Percentiles rank a stretch among this genome's conserved stretches.
Conservation (phyloP, 2,329 filamentous ascomycete genomes). For the Fusarium nanum region DNA sequence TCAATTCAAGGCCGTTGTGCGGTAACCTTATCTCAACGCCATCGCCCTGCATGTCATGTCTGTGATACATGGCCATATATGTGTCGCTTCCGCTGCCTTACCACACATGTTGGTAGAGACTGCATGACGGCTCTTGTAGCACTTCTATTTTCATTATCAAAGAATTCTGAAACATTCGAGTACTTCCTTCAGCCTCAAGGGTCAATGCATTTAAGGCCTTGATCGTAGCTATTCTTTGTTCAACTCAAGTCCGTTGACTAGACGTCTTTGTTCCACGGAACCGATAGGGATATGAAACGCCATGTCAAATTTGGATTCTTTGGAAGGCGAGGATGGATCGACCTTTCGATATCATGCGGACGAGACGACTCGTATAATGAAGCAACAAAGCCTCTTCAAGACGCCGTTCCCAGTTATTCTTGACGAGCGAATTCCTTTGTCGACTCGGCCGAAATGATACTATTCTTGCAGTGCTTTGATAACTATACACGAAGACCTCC, state of each 20-base stretch:
- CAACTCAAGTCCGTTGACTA: background rate
- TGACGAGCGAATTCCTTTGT: constrained; percentile 25
- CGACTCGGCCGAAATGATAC: constrained; percentile 1
- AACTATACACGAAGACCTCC: background rate
- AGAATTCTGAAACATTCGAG: constrained; percentile 16
- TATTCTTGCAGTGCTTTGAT: constrained; percentile 22
- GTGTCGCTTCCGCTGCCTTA: constrained; percentile 31
- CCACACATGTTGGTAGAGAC: background rate
- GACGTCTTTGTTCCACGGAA: constrained; percentile 22
- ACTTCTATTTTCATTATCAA: constrained; percentile 32
- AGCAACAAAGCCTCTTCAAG: constrained; percentile 13
- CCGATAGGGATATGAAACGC: constrained; percentile 4
- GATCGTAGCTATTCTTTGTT: constrained; percentile 23
- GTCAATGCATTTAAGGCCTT: constrained; percentile 13
- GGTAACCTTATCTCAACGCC: constrained; percentile 41
- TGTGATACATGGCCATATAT: constrained; percentile 40
- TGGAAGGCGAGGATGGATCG: background rate
- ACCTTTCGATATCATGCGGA: background rate
- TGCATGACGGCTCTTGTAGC: background rate
- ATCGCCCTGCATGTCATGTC: constrained; percentile 29
- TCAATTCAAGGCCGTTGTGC: constrained; percentile 32
- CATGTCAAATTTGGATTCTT: constrained; percentile 1
- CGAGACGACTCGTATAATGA: constrained; percentile 3
- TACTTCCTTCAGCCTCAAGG: background rate
- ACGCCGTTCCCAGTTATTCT: background rate